Evolutionary conservation across 2,329 filamentous ascomycete genomes (phyloP), one percentile per base, ranked within the genome.

Genomic region (Dendrostoma leiphaemia): DNA sequence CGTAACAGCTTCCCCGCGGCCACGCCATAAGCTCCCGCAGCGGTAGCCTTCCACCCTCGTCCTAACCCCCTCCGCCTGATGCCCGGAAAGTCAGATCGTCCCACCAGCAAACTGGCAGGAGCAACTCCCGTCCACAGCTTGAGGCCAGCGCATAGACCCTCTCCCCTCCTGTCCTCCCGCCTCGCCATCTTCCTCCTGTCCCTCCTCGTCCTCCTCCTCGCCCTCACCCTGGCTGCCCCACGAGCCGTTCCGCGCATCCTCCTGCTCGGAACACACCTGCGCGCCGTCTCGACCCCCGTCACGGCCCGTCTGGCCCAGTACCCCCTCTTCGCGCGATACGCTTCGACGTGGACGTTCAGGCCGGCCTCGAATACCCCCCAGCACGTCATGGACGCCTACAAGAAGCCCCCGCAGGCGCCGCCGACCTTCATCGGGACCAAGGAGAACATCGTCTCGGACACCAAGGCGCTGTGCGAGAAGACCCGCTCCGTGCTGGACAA

Each of bases 381-480:
- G 4, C 80, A 71, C 66, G 89, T 90, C 86, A 79, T 83, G 57
- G 71, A 79, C 61, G 82, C 84, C 71, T 90, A 88, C 73, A 81
- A 80, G 69, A 87, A 80, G 67, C 89, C 89, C 59, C 89, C 90
- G 3, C 89, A 93, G 76, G 78, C 85, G 37, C 89, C 90, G 54
- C 89, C 89, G 51, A 79, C 85, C 67, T 94, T 93, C 73, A 90
- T 81, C 3, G 86, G 86, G 62, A 91, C 88, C 44, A 82, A 86
- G 60, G 80, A 86, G 56, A 83, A 80, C 61, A 80, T 94, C 61
- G 71, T 89, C 38, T 75, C 78, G 57, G 85, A 88, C 62, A 85
- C 88, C 46, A 83, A 89, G 72, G 74, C 74, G 52, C 71, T 89
- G 50, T 88, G 88, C 63, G 81, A 84, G 43, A 71, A 71, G 41